Evolutionary conservation across 768 basidiomycete genomes (phyloP).

Genomic region (Pholiota conissans): DNA sequence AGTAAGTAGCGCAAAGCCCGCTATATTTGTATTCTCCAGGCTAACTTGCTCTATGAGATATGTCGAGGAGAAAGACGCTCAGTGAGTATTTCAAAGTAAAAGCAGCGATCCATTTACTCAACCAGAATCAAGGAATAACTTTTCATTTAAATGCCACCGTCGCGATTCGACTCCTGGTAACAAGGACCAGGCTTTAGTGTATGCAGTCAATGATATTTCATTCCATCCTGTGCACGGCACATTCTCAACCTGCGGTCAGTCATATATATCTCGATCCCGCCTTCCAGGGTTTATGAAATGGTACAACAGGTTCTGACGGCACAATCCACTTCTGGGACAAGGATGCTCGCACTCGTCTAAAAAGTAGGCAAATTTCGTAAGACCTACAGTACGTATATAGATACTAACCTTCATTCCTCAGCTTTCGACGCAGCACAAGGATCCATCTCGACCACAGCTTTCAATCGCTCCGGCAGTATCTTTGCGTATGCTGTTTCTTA

Average conservation of each 20-base stretch:
- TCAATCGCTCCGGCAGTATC: conserved; percentile 86
- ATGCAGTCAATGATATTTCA: conserved; percentile 81
- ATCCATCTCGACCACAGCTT: conserved; percentile 78
- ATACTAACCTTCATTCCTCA: conserved; percentile 21
- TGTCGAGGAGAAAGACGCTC: conserved; percentile 79
- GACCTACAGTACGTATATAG: too few species aligned
- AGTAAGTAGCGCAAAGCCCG: conserved; percentile 63
- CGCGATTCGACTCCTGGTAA: conserved; percentile 53
- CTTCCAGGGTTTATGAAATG: neutral
- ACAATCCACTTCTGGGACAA: conserved; percentile 96
- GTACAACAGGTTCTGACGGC: conserved; percentile 67
- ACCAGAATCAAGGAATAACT: conserved; percentile 56
- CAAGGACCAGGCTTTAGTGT: conserved; percentile 72
- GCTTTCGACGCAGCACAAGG: conserved; percentile 75
- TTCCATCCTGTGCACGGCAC: conserved; percentile 87
- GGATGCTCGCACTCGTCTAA: conserved; percentile 87
- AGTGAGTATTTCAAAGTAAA: conserved; percentile 38
- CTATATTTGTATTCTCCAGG: neutral
- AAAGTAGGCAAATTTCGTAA: conserved; percentile 53
- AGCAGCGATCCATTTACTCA: neutral
- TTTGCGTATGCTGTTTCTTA: conserved; percentile 93
- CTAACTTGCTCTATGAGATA: conserved; percentile 48
- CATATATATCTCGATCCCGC: conserved; percentile 8
- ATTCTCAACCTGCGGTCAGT: conserved; percentile 74
- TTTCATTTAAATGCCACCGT: conserved; percentile 86